Conservation (phyloP, 2,329 filamentous ascomycete species). For the Hirsutella minnesotensis region DNA sequence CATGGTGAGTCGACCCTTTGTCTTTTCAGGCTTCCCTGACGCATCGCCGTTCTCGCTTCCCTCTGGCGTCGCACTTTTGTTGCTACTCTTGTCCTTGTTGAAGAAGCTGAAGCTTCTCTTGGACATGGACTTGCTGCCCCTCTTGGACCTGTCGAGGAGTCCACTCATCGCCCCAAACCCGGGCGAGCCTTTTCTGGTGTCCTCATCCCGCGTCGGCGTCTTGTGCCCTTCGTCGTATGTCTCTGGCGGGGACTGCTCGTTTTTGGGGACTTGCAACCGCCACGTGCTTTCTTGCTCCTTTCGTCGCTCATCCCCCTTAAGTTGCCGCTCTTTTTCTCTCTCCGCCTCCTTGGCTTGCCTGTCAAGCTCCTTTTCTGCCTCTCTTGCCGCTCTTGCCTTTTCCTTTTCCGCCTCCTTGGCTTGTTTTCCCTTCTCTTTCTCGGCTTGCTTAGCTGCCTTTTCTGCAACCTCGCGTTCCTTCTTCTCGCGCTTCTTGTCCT, state of each 20-base stretch:
- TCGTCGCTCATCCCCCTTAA: conserved; percentile 21
- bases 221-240: conserved; percentile 56
- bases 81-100: conserved; percentile 37
- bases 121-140: conserved; percentile 67
- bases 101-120: conserved; percentile 63
- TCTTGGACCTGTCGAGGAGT: conserved; percentile 54
- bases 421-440: conserved; percentile 22
- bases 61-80: conserved; percentile 10
- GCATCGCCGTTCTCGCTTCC: conserved; percentile 19
- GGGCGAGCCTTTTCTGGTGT: conserved; percentile 23
- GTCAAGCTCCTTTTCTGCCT: conserved; percentile 26
- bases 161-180: conserved; percentile 25
- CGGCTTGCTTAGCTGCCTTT: conserved; percentile 45
- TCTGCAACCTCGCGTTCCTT: conserved; percentile 48
- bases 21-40: conserved; percentile 34
- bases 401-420: conserved; percentile 34
- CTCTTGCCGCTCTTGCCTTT: conserved; percentile 27
- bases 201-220: conserved; percentile 42
- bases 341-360: conserved; percentile 35
- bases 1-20: conserved; percentile 55
- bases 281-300: conserved; percentile 42
- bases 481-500: conserved; percentile 54
- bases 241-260: conserved; percentile 49
- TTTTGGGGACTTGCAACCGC: conserved; percentile 37
- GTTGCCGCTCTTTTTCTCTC: conserved; percentile 25